Percentiles rank a stretch among this genome's conserved stretches.
Evolutionary conservation across 345 rosid genomes (phyloP).

Genomic region (Eucalyptus shirleyi): DNA sequence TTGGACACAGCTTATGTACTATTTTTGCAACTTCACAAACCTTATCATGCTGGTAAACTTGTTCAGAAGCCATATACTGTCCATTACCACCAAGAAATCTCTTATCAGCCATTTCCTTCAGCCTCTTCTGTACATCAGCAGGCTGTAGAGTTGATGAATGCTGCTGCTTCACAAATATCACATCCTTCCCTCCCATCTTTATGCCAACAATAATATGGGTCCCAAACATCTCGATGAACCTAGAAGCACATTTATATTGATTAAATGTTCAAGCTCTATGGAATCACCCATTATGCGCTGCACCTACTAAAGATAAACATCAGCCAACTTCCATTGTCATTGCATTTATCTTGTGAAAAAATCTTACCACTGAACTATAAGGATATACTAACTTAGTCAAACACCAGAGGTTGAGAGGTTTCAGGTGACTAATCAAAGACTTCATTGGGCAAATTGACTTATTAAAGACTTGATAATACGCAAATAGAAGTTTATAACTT

Average conservation of each 20-base stretch:
- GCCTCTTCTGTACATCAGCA: conserved; percentile 62
- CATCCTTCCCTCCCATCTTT: conserved; percentile 97
- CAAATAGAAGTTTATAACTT: background rate
- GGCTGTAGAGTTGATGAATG: conserved; percentile 71
- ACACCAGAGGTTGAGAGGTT: background rate
- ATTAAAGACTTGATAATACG: background rate
- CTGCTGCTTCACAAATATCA: conserved; percentile 70
- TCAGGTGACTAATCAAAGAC: background rate
- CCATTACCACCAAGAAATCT: conserved; percentile 52
- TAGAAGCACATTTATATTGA: conserved; percentile 7
- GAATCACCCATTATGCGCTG: background rate
- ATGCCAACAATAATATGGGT: conserved; percentile 85
- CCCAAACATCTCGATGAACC: conserved; percentile 78
- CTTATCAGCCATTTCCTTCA: conserved; percentile 83
- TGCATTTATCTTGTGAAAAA: background rate
- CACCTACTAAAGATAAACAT: background rate
- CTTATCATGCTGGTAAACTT: background rate
- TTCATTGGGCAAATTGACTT: background rate
- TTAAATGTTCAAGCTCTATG: background rate
- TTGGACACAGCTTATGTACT: background rate
- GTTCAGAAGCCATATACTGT: conserved; percentile 15
- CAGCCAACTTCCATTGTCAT: background rate
- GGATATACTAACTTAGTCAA: background rate
- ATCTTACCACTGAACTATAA: background rate
- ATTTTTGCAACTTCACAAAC: background rate